Conservation (phyloP, 345 rosid species). For the Rhizophora apiculata region DNA sequence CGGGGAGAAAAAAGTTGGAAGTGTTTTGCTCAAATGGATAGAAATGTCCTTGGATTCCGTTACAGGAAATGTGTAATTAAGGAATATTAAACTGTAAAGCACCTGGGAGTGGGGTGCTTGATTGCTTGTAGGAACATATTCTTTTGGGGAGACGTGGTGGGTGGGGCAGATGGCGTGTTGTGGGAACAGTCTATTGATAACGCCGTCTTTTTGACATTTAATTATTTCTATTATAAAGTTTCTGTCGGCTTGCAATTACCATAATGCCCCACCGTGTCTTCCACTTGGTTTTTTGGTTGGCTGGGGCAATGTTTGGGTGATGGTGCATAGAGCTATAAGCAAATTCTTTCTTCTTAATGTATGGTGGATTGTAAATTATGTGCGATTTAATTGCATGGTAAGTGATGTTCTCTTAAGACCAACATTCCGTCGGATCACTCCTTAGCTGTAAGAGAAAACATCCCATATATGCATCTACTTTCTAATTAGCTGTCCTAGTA, state of each 20-base stretch:
- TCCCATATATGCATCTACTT: no score
- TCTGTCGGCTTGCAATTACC: slow-evolving; percentile 21
- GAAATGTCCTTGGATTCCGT: slow-evolving; percentile 18
- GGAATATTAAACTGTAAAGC: background rate
- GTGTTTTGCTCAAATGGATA: background rate
- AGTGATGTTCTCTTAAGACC: no score
- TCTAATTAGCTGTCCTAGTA: no score
- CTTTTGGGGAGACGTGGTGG: background rate
- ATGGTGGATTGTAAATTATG: no score
- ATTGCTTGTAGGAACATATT: slow-evolving; percentile 8
- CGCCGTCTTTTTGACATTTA: slow-evolving; percentile 17
- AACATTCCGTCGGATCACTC: no score
- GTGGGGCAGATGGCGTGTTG: slow-evolving; percentile 25
- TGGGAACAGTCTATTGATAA: slow-evolving; percentile 17
- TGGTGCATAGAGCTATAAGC: no score
- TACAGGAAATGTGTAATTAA: background rate
- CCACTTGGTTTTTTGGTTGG: background rate
- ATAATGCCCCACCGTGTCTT: slow-evolving; percentile 9
- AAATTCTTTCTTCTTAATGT: no score
- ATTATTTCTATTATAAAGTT: slow-evolving; percentile 16
- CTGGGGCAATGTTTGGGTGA: background rate
- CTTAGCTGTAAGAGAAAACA: no score
- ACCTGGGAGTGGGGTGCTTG: slow-evolving; percentile 1
- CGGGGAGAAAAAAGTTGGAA: slow-evolving; percentile 8
- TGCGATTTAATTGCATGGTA: no score